A percentile compares a stretch with the other conserved stretches of the same genome.
Evolutionary conservation across 306 rosid genomes (phyloP).

Genomic region (Prosopis cineraria): DNA sequence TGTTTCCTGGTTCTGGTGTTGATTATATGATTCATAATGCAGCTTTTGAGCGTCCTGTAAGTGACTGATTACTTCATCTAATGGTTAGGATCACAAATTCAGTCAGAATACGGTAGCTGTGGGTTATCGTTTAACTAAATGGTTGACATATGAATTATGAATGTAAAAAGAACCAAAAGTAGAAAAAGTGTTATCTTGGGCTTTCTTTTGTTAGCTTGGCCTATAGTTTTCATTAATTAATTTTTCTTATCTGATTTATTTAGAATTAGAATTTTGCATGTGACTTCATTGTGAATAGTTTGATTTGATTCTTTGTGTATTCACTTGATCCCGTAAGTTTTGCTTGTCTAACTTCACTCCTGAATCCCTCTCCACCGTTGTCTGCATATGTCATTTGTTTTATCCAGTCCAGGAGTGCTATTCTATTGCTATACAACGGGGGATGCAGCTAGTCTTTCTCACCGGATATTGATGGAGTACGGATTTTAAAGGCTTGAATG

Average conservation of each 20-base stretch:
- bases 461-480: background rate
- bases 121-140: conserved; percentile 2
- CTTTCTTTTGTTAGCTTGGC: background rate
- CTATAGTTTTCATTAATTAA: background rate
- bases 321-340: background rate
- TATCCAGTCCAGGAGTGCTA: background rate
- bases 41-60: conserved; percentile 94
- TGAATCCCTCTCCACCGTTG: background rate
- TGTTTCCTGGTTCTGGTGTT: conserved; percentile 74
- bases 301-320: background rate
- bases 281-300: background rate
- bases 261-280: background rate
- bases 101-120: conserved; percentile 9
- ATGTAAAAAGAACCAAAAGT: background rate
- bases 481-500: background rate
- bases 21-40: conserved; percentile 96
- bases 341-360: background rate
- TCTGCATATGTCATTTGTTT: background rate
- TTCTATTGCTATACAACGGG: background rate
- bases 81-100: conserved; percentile 16
- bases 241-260: background rate
- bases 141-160: conserved; percentile 10
- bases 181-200: conserved; percentile 1
- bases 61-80: conserved; percentile 44
- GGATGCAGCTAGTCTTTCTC: background rate